These are phyloP conservation scores for Lepraria neglecta DNA, from an alignment of 495 filamentous ascomycete species.

Conservation along the genomic window DNA sequence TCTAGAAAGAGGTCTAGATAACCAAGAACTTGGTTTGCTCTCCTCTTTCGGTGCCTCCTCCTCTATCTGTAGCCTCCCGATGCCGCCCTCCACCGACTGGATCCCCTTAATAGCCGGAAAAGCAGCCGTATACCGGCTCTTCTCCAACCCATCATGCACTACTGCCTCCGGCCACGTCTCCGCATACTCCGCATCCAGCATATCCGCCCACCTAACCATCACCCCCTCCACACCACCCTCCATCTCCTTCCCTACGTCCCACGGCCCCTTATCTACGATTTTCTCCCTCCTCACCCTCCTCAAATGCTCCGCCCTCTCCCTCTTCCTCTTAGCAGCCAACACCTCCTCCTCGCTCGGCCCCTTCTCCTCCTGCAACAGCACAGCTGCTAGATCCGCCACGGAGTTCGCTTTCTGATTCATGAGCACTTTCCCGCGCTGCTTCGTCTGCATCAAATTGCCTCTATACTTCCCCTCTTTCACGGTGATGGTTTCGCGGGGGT, in stretches of 20 bases:
- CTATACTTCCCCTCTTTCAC: constrained; percentile 39
- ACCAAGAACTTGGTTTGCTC: too few species aligned
- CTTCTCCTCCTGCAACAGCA: constrained; percentile 43
- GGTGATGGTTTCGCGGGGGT: constrained; percentile 50
- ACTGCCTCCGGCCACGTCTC: constrained; percentile 63
- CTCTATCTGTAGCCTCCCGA: background rate
- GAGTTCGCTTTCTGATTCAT: constrained; percentile 88
- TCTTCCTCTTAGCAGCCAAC: constrained; percentile 24
- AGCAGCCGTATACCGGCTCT: constrained; percentile 28
- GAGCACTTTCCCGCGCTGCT: constrained; percentile 54
- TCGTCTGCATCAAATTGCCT: constrained; percentile 44
- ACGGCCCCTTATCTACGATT: constrained; percentile 34
- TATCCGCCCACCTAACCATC: constrained; percentile 63
- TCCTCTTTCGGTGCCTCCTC: background rate
- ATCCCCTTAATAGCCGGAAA: constrained; percentile 12
- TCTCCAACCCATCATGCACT: constrained; percentile 49
- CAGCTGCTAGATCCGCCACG: constrained; percentile 78
- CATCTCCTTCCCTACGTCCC: constrained; percentile 28
- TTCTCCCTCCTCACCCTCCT: constrained; percentile 28
- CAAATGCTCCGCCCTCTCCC: constrained; percentile 34
- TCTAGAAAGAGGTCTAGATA: too few species aligned
- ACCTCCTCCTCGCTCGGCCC: constrained; percentile 30
- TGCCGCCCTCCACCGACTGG: background rate
- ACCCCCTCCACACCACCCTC: constrained; percentile 23
- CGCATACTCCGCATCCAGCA: constrained; percentile 60